Conservation (phyloP, 192 early-diverging fungal species). For the Phycomyces blakesleeanus region DNA sequence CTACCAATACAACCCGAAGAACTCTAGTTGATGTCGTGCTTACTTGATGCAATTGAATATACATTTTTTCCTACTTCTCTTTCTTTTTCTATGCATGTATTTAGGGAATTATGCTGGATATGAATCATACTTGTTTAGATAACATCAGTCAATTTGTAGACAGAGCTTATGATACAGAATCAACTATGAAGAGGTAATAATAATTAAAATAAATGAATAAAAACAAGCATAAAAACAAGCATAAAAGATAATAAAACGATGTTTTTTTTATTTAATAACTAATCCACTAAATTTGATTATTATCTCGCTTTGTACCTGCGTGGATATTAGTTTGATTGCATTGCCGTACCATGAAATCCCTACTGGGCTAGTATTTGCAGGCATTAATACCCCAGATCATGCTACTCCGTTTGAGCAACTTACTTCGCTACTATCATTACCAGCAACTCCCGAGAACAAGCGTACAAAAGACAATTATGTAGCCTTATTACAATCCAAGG, state of each 20-base stretch:
- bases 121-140: slow-evolving; percentile 54
- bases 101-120: slow-evolving; percentile 42
- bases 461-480: slow-evolving; percentile 41
- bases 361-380: slow-evolving; percentile 69
- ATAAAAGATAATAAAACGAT: too few species aligned
- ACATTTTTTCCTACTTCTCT: too few species aligned
- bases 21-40: too few species aligned
- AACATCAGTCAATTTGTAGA: slow-evolving; percentile 62
- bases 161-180: slow-evolving; percentile 42
- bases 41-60: too few species aligned
- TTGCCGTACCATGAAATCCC: slow-evolving; percentile 66
- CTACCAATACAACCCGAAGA: too few species aligned
- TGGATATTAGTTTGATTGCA: slow-evolving; percentile 36
- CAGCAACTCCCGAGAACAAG: not conserved
- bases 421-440: slow-evolving; percentile 35
- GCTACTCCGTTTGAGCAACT: slow-evolving; percentile 66
- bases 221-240: too few species aligned
- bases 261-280: too few species aligned
- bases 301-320: too few species aligned
- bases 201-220: too few species aligned
- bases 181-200: slow-evolving; percentile 17
- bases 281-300: too few species aligned
- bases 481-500: slow-evolving; percentile 64
- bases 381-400: slow-evolving; percentile 77
- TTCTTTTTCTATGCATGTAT: too few species aligned